Percentiles rank a stretch among this genome's conserved stretches.
phyloP scores from a whole-genome alignment of 208 protist species.

The Herpetomonas samuelpessoai region DNA sequence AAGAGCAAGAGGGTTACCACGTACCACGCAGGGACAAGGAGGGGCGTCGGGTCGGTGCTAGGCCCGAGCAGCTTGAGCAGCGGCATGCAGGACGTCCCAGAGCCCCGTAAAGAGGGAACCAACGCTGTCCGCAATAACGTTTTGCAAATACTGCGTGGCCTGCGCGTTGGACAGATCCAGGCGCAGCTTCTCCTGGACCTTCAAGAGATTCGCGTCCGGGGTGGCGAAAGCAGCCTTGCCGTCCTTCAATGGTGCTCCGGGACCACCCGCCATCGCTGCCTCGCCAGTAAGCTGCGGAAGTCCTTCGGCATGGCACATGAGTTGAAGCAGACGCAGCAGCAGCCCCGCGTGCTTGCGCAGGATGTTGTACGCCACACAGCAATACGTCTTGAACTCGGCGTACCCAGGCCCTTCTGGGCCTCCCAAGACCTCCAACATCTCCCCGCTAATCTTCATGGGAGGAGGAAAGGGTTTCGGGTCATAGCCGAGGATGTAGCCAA shows the following conservation, averaged over 20 bases:
- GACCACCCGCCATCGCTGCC: too few relatives aligned
- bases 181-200: conserved; percentile 93
- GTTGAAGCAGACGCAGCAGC: conserved; percentile 92
- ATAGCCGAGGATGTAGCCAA: conserved; percentile 96
- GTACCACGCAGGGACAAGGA: too few relatives aligned
- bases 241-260: not conserved
- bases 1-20: too few relatives aligned
- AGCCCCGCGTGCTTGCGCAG: conserved; percentile 93
- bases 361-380: conserved; percentile 95
- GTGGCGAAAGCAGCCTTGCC: not conserved
- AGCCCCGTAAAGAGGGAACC: conserved; percentile 91
- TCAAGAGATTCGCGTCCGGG: conserved; percentile 26
- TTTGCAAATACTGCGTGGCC: conserved; percentile 91
- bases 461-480: conserved; percentile 97
- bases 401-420: conserved; percentile 73
- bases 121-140: conserved; percentile 93
- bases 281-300: conserved; percentile 67
- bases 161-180: conserved; percentile 92
- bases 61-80: conserved; percentile 72
- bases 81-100: conserved; percentile 88
- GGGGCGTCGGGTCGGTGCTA: too few relatives aligned
- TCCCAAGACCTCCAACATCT: conserved; percentile 89
- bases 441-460: conserved; percentile 95
- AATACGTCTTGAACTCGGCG: conserved; percentile 83
- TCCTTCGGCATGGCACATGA: conserved; percentile 90